A percentile compares a stretch with the other conserved stretches of the same genome.
These are phyloP conservation scores for Coemansia sp. DNA, from an alignment of 192 early-diverging fungal species.

Conservation along the genomic window DNA sequence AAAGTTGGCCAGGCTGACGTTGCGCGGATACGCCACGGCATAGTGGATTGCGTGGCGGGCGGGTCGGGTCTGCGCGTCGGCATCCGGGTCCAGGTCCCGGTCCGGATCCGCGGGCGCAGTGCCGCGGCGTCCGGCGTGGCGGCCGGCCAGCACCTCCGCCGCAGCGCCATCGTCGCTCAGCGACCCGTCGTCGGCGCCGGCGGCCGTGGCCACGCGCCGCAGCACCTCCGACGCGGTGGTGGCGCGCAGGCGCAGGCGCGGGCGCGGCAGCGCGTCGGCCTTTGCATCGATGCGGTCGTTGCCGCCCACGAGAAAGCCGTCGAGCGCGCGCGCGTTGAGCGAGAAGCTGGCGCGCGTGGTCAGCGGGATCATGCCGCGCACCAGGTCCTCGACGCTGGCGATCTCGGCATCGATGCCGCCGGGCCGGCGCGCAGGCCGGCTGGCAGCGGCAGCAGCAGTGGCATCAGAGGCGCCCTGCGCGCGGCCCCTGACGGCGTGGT, in stretches of 20 bases:
- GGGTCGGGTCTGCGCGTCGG: too few species aligned
- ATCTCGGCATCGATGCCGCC: constrained; percentile 16
- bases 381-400: constrained; percentile 8
- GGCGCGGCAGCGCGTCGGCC: constrained; percentile 42
- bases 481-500: not conserved
- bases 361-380: constrained; percentile 7
- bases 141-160: not conserved
- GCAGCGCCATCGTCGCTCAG: constrained; percentile 17
- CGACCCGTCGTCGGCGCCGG: constrained; percentile 3
- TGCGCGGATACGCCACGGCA: constrained; percentile 64
- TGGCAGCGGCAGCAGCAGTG: not conserved
- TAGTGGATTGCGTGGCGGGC: constrained; percentile 52
- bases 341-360: constrained; percentile 35
- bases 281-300: constrained; percentile 46
- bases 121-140: not conserved
- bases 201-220: constrained; percentile 13
- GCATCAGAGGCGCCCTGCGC: not conserved
- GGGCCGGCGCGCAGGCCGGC: not conserved
- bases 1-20: constrained; percentile 60
- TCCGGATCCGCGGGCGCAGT: not conserved
- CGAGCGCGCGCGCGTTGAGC: constrained; percentile 32
- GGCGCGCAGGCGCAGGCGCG: constrained; percentile 17
- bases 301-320: constrained; percentile 21
- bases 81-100: too few species aligned
- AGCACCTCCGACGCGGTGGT: constrained; percentile 22